Evolutionary conservation across 768 basidiomycete genomes (phyloP), one percentile per base, ranked within the genome.

Genomic region (Candolleomyces efflorescens): DNA sequence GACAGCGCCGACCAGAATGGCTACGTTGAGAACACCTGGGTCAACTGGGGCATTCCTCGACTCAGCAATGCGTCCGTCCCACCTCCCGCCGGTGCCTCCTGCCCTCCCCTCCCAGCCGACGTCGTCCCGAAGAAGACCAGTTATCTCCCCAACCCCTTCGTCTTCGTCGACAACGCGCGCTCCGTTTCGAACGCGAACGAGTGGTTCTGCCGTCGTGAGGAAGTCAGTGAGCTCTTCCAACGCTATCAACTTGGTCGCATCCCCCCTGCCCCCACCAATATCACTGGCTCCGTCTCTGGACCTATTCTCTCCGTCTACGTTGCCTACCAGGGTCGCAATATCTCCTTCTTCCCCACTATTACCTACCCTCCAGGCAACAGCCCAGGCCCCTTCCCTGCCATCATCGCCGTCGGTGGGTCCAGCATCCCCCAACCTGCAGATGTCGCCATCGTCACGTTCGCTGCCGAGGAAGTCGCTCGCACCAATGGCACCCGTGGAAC

Each of bases 41-140:
- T 83, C 60, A 72, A 79, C 69, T 83, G 81, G 81, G 69, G 70
- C n/a, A 73, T 74, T 10, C 81, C 81, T 0, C 75, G 18, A 79
- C 26, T 32, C n/a, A 44, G 39, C 54, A 41, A 44, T 20, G 39
- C 44, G 41, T 44, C 41, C 23, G 43, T 55, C 18, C 47, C 56
- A 27, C 56, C 49, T 39, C 56, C 49, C 15, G 20, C 56, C 23
- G 26, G 48, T 17, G 17, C 11, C 27, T 12, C 53, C 53, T 71
- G 71, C 59, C 49, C 67, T 18, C 38, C 64, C 13, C 63, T 71
- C 24, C 69, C 70, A 0, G 32, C 51, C 18, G 65, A 65, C 37
- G 63, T 73, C 36, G 59, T 59, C 11, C 71, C 71, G 22, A 65
- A 56, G 32, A 69, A 65, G 58, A 76, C 77, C 62, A 51, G 73